A percentile compares a stretch with the other conserved stretches of the same genome.
These are phyloP conservation scores for Clonostachys chloroleuca DNA, from an alignment of 2,329 filamentous ascomycete species.

Conservation along the genomic window DNA sequence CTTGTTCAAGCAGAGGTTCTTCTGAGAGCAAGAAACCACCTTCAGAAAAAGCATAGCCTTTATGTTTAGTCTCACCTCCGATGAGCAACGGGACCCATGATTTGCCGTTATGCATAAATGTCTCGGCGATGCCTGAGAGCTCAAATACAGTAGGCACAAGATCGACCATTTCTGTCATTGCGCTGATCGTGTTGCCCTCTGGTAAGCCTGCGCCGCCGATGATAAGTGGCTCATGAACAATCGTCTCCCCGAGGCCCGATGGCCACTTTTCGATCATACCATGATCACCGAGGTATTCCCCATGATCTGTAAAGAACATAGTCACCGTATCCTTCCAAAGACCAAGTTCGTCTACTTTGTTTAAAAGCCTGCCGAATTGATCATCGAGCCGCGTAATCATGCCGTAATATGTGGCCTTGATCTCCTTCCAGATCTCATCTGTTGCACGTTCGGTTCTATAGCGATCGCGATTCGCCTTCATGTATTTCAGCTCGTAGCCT, in stretches of 20 bases:
- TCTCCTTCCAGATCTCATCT: constrained; percentile 33
- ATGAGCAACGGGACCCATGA: constrained; percentile 23
- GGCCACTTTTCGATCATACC: constrained; percentile 45
- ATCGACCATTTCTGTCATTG: constrained; percentile 39
- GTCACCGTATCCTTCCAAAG: constrained; percentile 32
- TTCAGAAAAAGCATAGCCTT: constrained; percentile 35
- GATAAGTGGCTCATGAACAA: constrained; percentile 36
- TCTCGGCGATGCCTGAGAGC: constrained; percentile 25
- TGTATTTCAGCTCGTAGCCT: constrained; percentile 35
- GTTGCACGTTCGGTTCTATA: constrained; percentile 33
- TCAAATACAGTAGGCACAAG: constrained; percentile 37
- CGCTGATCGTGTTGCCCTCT: constrained; percentile 18
- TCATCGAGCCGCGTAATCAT: constrained; percentile 40
- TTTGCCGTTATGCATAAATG: constrained; percentile 32
- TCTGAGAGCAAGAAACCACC: constrained; percentile 36
- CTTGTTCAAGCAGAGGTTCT: constrained; percentile 37
- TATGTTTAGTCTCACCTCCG: constrained; percentile 17
- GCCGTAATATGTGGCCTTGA: constrained; percentile 38
- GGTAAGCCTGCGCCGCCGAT: constrained; percentile 34
- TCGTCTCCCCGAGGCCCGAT: constrained; percentile 31
- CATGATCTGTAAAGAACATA: constrained; percentile 39
- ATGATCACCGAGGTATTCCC: constrained; percentile 40
- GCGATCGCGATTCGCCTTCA: constrained; percentile 26
- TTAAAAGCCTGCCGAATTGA: constrained; percentile 35
- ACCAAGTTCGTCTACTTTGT: constrained; percentile 20